Percentiles rank a stretch among this genome's conserved stretches.
phyloP scores from a whole-genome alignment of 805 yeast species.

The Brettanomyces nanus region DNA sequence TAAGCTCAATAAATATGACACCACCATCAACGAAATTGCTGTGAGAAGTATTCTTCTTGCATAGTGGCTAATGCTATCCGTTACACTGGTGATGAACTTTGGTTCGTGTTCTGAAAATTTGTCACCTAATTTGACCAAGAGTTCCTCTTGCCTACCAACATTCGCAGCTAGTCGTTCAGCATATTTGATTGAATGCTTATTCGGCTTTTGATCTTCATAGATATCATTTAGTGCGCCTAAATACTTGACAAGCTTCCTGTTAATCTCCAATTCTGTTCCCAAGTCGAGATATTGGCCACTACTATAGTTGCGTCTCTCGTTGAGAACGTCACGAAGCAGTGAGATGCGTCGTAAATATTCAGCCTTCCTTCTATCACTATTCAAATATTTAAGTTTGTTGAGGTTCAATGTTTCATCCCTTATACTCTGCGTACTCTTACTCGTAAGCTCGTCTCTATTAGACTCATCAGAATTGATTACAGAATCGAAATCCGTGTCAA shows the following conservation, averaged over 20 bases:
- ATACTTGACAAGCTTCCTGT: conserved; percentile 6
- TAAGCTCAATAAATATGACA: conserved; percentile 1
- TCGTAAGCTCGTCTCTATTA: neutral
- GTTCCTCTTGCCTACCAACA: conserved; percentile 12
- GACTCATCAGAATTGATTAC: conserved; percentile 3
- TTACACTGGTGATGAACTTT: neutral
- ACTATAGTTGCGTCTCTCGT: conserved; percentile 2
- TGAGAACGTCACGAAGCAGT: conserved; percentile 3
- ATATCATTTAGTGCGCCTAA: conserved; percentile 1
- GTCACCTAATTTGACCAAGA: conserved; percentile 8
- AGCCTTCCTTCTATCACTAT: neutral
- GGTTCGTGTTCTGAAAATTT: conserved; percentile 6
- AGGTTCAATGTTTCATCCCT: conserved; percentile 1
- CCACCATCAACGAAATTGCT: neutral
- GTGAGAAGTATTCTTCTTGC: neutral
- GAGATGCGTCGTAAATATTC: conserved; percentile 1
- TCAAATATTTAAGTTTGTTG: neutral
- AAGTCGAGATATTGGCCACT: conserved; percentile 1
- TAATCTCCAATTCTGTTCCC: conserved; percentile 5
- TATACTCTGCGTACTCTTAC: conserved; percentile 2
- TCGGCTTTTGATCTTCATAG: neutral
- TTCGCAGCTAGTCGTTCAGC: conserved; percentile 4
- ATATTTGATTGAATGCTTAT: neutral
- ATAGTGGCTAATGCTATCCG: neutral
- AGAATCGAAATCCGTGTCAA: conserved; percentile 9